Percentiles rank a stretch among this genome's conserved stretches.
phyloP scores from a whole-genome alignment of 2,329 filamentous ascomycete species.

The Blastomyces gilchristii region DNA sequence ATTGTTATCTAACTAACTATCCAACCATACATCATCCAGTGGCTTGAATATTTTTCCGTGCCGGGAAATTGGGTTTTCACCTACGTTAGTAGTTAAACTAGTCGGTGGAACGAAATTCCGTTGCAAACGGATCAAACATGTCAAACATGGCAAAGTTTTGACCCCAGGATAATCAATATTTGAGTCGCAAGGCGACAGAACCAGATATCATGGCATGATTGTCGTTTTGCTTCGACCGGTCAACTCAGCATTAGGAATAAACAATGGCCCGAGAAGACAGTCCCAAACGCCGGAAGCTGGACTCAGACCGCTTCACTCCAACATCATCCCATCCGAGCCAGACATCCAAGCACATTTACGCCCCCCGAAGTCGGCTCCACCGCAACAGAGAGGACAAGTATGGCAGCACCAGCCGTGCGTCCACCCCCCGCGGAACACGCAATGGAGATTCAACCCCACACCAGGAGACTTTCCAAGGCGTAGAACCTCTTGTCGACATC shows the following conservation, averaged over 20 bases:
- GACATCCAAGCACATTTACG: conserved; percentile 31
- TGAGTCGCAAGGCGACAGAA: background rate
- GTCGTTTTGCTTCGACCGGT: background rate
- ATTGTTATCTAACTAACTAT: background rate
- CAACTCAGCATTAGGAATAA: background rate
- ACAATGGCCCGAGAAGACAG: conserved; percentile 39
- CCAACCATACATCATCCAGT: too few relatives aligned
- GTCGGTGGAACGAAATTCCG: background rate
- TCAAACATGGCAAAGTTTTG: conserved; percentile 5
- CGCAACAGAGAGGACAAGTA: conserved; percentile 9
- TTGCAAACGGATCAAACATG: conserved; percentile 5
- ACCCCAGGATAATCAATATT: background rate
- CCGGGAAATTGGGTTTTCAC: too few relatives aligned
- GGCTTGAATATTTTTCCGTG: too few relatives aligned
- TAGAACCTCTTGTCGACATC: conserved; percentile 51
- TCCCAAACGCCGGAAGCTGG: conserved; percentile 57
- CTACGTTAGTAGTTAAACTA: too few relatives aligned
- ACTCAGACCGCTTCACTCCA: conserved; percentile 50
- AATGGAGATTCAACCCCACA: conserved; percentile 27
- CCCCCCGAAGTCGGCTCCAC: conserved; percentile 21
- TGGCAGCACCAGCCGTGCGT: conserved; percentile 19
- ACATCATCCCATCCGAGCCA: conserved; percentile 38
- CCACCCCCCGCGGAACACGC: conserved; percentile 25
- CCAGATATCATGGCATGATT: background rate
- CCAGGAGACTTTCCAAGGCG: conserved; percentile 51